A percentile compares a stretch with the other conserved stretches of the same genome.
These are phyloP conservation scores for Rhizopus delemar DNA, from an alignment of 371 early-diverging fungal species.

Conservation along the genomic window DNA sequence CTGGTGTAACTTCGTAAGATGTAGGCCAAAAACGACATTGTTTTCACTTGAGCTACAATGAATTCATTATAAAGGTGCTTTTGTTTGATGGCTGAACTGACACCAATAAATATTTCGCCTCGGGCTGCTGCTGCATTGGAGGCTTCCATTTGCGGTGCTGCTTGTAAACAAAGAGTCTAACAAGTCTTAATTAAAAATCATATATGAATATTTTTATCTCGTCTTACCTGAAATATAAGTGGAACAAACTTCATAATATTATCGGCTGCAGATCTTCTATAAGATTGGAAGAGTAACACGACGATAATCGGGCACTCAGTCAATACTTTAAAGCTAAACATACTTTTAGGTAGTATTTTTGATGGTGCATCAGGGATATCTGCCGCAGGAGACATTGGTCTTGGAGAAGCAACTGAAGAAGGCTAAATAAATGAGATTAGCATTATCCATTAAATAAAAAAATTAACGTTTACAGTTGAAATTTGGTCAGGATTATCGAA, in stretches of 20 bases:
- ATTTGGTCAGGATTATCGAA: conserved; percentile 64
- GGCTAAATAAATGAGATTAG: conserved; percentile 39
- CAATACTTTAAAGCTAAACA: conserved; percentile 93
- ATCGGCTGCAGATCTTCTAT: conserved; percentile 75
- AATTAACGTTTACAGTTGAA: conserved; percentile 1
- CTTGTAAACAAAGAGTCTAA: conserved; percentile 77
- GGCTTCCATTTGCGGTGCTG: conserved; percentile 74
- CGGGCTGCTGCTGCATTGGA: conserved; percentile 67
- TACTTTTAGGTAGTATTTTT: conserved; percentile 73
- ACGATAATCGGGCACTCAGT: conserved; percentile 97
- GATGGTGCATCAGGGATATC: conserved; percentile 64
- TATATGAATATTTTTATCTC: neutral
- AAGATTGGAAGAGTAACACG: conserved; percentile 87
- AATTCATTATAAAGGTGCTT: conserved; percentile 78
- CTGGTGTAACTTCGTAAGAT: conserved; percentile 80
- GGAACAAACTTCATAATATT: conserved; percentile 88
- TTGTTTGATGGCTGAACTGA: conserved; percentile 76
- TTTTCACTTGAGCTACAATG: conserved; percentile 90
- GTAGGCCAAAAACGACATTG: conserved; percentile 96
- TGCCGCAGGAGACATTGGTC: conserved; percentile 73
- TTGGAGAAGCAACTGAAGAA: conserved; percentile 64
- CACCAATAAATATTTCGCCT: conserved; percentile 78
- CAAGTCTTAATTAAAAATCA: neutral
- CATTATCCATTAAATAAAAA: neutral
- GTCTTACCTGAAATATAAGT: conserved; percentile 73